Base-by-base conservation (phyloP, 495 filamentous ascomycete species). In the Annulohypoxylon nitens region DNA sequence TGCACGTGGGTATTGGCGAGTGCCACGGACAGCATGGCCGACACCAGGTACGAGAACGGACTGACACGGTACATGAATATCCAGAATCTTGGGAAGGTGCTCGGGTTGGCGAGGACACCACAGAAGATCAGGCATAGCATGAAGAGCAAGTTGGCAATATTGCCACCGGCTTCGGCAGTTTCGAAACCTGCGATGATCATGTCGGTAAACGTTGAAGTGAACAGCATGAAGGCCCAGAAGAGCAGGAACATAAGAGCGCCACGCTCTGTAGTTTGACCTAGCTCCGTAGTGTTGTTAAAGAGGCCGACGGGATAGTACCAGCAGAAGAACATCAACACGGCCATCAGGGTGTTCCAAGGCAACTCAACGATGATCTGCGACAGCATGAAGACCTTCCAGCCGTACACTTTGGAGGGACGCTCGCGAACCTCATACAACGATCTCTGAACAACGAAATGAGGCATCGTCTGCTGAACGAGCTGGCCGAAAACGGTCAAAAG, bases 291-390 rank as follows among this genome's bases (percentile, higher is more conserved):
- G 76, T 97, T 95, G 34, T 80, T 79, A 75, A 92, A 91, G 0
- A 96, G 85, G 0, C 93, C 93, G 51, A 94, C 86, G 7, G 93
- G 93, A 78, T 94, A 95, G 76, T 95, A 95, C 91, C 91, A 95
- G 67, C 83, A 88, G 75, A 93, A 83, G 81, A 85, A 94, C 78
- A 92, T 88, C 20, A 94, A 80, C 0, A 88, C 85, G 2, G 90
- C 86, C 85, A 92, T 89, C 20, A 94, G 78, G 2, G 89, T 86
- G 71, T 93, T 91, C 90, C 92, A 95, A 0, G 90, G 91, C 2
- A 95, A 76, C 78, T 95, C 93, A 55, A 90, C 90, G 6, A 93
- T 81, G 68, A 94, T 91, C 79, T 93, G 90, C 20, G 89, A 91
- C 54, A 93, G 80, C 86, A 96, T 92, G 78, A 97, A 96, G 30